phyloP scores from a whole-genome alignment of 805 yeast species.

The Candida vaughaniae region DNA sequence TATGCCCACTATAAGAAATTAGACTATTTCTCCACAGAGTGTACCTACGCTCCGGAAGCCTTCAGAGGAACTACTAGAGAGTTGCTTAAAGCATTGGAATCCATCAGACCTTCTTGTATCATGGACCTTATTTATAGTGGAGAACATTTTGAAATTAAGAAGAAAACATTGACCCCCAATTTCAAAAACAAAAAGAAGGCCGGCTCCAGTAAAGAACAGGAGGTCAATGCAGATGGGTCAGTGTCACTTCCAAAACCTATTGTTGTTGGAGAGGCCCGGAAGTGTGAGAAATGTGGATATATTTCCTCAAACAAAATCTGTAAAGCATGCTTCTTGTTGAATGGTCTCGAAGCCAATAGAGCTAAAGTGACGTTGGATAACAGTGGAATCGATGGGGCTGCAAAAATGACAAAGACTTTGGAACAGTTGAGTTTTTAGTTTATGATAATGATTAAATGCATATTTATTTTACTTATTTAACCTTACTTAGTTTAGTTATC shows the following conservation, averaged over 20 bases:
- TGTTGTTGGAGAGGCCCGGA: constrained; percentile 58
- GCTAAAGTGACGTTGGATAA: constrained; percentile 62
- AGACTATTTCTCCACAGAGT: constrained; percentile 95
- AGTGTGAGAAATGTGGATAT: constrained; percentile 90
- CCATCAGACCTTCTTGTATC: constrained; percentile 88
- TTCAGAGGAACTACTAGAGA: constrained; percentile 97
- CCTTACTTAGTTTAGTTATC: neutral
- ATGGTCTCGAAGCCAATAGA: constrained; percentile 76
- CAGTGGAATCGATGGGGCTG: constrained; percentile 60
- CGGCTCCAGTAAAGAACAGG: constrained; percentile 36
- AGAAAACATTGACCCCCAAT: constrained; percentile 42
- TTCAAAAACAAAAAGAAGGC: constrained; percentile 29
- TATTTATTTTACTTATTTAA: neutral
- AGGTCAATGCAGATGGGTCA: constrained; percentile 62
- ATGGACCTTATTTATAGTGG: constrained; percentile 94
- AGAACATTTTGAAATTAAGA: constrained; percentile 71
- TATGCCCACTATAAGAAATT: constrained; percentile 95
- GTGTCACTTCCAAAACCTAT: constrained; percentile 40
- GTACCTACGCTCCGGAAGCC: constrained; percentile 98
- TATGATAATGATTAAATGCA: constrained; percentile 3
- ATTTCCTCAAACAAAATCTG: constrained; percentile 84
- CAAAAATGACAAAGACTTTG: constrained; percentile 56
- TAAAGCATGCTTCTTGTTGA: constrained; percentile 87
- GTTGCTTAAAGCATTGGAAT: constrained; percentile 83
- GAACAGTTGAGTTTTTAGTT: constrained; percentile 67